Percentiles rank a stretch among this genome's conserved stretches.
Conservation (phyloP, 768 basidiomycete genomes). For the Boletus subparvulus region DNA sequence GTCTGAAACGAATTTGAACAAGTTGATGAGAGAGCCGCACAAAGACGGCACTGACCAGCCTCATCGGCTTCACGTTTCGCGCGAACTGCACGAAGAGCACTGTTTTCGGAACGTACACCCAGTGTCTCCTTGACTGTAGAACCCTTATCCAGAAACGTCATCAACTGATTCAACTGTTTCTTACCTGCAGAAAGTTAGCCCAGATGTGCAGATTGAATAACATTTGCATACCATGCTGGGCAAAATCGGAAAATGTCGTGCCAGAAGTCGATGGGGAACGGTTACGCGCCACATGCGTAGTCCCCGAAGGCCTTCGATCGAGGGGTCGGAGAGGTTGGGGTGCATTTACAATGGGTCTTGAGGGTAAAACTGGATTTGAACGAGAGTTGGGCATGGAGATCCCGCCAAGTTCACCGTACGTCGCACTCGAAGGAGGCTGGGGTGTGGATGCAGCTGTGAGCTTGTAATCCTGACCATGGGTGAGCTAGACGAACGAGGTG, state of each 20-base stretch:
- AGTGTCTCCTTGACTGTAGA: conserved; percentile 59
- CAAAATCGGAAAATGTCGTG: conserved; percentile 82
- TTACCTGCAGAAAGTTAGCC: conserved; percentile 52
- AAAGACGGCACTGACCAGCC: conserved; percentile 56
- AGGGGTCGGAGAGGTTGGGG: conserved; percentile 76
- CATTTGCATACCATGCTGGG: conserved; percentile 61
- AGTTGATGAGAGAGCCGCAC: neutral
- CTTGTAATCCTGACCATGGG: conserved; percentile 59
- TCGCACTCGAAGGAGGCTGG: conserved; percentile 30
- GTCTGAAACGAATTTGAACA: conserved; percentile 45
- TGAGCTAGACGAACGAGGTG: conserved; percentile 9
- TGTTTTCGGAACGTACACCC: conserved; percentile 56
- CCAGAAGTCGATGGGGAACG: conserved; percentile 82
- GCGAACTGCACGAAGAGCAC: conserved; percentile 71
- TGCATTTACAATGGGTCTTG: conserved; percentile 57
- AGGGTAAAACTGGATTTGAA: conserved; percentile 45
- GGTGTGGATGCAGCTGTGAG: conserved; percentile 38
- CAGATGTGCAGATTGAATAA: neutral
- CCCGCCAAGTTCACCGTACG: conserved; percentile 32
- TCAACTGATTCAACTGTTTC: conserved; percentile 82
- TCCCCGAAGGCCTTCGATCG: conserved; percentile 70
- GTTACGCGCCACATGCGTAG: conserved; percentile 52
- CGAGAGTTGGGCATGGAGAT: conserved; percentile 39
- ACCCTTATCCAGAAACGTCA: conserved; percentile 81
- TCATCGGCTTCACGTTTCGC: conserved; percentile 90